Evolutionary conservation across 2,329 filamentous ascomycete genomes (phyloP).

Genomic region (Ceratocystis destructans): DNA sequence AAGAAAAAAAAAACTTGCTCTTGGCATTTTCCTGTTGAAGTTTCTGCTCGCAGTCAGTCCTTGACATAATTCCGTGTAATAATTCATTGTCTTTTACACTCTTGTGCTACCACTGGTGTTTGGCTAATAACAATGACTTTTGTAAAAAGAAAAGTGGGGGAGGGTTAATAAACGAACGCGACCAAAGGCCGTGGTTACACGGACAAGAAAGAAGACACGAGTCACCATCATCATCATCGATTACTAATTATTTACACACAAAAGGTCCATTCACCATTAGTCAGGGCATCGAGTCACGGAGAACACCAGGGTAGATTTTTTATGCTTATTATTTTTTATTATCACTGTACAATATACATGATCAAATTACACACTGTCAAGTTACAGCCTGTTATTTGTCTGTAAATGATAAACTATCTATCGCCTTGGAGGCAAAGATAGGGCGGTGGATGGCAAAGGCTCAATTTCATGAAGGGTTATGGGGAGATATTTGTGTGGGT

Average conservation of each 20-base stretch:
- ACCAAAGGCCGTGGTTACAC: not conserved
- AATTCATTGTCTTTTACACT: not conserved
- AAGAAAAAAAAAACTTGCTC: not conserved
- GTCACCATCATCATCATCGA: too few relatives aligned
- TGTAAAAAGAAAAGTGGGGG: not conserved
- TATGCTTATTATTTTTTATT: not conserved
- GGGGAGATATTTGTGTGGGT: slow-evolving; percentile 1
- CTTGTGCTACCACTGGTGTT: not conserved
- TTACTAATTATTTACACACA: too few relatives aligned
- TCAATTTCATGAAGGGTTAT: not conserved
- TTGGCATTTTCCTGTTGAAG: not conserved
- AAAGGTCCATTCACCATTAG: too few relatives aligned
- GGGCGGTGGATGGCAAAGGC: not conserved
- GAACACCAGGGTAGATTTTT: not conserved
- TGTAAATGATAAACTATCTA: not conserved
- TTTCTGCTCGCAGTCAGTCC: not conserved
- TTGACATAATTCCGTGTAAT: not conserved
- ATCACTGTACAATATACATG: not conserved
- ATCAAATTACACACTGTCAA: not conserved
- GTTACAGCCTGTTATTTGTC: not conserved
- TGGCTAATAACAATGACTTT: not conserved
- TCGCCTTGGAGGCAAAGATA: not conserved
- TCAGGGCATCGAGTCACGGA: too few relatives aligned
- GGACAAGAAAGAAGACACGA: too few relatives aligned
- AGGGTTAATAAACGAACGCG: not conserved